Evolutionary conservation across 2,329 filamentous ascomycete genomes (phyloP), one percentile per base, ranked within the genome.

Genomic region (Fusarium metavorans): DNA sequence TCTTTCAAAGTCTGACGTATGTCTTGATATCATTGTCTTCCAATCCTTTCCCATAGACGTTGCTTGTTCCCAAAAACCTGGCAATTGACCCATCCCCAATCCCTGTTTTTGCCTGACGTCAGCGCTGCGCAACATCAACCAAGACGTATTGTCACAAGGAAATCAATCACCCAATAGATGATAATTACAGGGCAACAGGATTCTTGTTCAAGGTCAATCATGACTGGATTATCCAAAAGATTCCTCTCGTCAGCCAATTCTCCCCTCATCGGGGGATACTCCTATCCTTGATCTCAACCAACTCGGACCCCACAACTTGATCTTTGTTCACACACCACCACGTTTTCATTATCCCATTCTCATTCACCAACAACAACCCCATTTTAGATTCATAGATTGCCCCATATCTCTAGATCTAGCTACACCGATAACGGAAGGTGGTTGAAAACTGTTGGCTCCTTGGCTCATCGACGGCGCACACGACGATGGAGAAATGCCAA

Each of bases 21-120:
- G 23, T 54, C 62, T 52, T 65, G 62, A 65, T 65, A 57, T 65
- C 62, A 58, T 61, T 32, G 4, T 64, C 16, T 64, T 64, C 45
- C 14, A 27, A 48, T 23, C 41, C 41, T 25, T 48, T 48, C 43
- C 43, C 43, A 48, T 2, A 11, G 13, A 18, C 7, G 16, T 45
- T 73, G 60, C 66, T 61, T 67, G 62, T 60, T 63, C 56, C 48
- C 48, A 63, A 70, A 78, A 78, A 77, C 73, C 75, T 78, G 77
- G 76, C 73, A 68, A 73, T 43, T 11, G 57, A 32, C 14, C n/a
- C 54, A 30, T 63, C 61, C 56, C 60, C n/a, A 48, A 76, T 78
- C 77, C 77, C 62, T 77, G 77, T 37, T 58, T 64, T 65, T 20
- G 23, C 64, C 77, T 78, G 77, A 78, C 77, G 77, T 78, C 77